phyloP scores from a whole-genome alignment of 495 filamentous ascomycete genomes.

The Xylaria acuta region DNA sequence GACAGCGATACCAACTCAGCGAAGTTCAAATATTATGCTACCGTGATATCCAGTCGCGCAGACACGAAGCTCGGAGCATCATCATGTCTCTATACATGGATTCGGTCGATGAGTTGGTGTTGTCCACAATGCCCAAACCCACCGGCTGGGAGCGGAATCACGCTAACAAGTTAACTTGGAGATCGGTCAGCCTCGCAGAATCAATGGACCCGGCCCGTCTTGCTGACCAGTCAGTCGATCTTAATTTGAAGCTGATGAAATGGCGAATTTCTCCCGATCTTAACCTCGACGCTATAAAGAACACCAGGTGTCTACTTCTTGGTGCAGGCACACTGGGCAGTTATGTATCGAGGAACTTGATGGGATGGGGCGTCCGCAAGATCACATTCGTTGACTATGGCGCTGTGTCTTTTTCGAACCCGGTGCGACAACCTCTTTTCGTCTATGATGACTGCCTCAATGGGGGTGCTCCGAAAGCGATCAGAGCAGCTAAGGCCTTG shows the following conservation, averaged over 20 bases:
- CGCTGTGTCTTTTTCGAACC: conserved; percentile 96
- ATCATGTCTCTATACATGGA: conserved; percentile 72
- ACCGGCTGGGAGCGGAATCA: conserved; percentile 94
- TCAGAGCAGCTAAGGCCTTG: conserved; percentile 79
- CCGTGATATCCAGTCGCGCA: conserved; percentile 75
- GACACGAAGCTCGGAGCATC: conserved; percentile 80
- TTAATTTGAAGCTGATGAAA: conserved; percentile 98
- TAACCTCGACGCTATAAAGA: conserved; percentile 86
- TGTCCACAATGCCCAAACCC: conserved; percentile 74
- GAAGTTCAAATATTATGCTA: conserved; percentile 89
- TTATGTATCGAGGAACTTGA: conserved; percentile 86
- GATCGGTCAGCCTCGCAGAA: conserved; percentile 79
- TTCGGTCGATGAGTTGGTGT: conserved; percentile 43
- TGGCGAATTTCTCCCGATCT: conserved; percentile 92
- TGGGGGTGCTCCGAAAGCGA: conserved; percentile 85
- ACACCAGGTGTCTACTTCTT: conserved; percentile 90
- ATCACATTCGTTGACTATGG: conserved; percentile 97
- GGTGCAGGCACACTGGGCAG: conserved; percentile 93
- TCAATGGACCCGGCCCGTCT: conserved; percentile 88
- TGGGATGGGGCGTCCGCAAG: conserved; percentile 96
- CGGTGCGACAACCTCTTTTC: conserved; percentile 92
- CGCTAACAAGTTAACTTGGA: conserved; percentile 73
- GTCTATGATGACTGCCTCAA: conserved; percentile 86
- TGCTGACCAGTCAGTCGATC: conserved; percentile 94
- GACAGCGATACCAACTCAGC: conserved; percentile 77